A percentile compares a stretch with the other conserved stretches of the same genome.
Conservation (phyloP, 768 basidiomycete species). For the Mycena maculata region DNA sequence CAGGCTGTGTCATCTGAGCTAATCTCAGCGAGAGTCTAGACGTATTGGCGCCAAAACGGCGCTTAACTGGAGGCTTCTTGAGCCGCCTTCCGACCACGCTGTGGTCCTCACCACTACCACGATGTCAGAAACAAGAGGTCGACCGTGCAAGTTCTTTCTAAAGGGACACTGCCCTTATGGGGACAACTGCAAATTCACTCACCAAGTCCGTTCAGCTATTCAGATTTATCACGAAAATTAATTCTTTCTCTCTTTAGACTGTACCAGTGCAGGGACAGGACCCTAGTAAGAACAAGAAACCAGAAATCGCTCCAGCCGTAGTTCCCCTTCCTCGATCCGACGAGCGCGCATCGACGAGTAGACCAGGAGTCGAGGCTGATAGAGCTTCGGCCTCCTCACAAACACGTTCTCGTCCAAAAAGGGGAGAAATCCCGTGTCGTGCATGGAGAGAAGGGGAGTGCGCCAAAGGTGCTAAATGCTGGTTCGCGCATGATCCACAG, state of each 20-base stretch:
- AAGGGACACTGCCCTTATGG: conserved; percentile 23
- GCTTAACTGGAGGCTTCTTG: no score
- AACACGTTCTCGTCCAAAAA: conserved; percentile 14
- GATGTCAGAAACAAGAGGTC: conserved; percentile 6
- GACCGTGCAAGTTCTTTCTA: conserved; percentile 23
- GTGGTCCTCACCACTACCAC: neutral
- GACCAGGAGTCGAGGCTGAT: neutral
- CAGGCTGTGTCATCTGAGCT: neutral
- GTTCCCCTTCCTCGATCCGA: neutral
- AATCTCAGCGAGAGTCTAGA: neutral
- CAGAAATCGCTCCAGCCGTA: neutral
- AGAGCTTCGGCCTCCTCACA: neutral
- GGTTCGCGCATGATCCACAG: conserved; percentile 47
- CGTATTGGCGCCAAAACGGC: conserved; percentile 22
- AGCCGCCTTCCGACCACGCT: conserved; percentile 17
- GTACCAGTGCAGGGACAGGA: no score
- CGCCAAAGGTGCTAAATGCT: conserved; percentile 48
- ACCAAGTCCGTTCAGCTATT: conserved; percentile 4
- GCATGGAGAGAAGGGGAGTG: conserved; percentile 54
- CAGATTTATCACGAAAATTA: neutral
- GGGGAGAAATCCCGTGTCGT: conserved; percentile 28
- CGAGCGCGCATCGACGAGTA: neutral
- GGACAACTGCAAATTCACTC: conserved; percentile 30
- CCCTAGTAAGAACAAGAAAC: neutral
- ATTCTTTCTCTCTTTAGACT: conserved; percentile 6